Evolutionary conservation across 2,329 filamentous ascomycete species (phyloP), one percentile per base, ranked within the genome.

Genomic region (Dactylellina parvicollis): DNA sequence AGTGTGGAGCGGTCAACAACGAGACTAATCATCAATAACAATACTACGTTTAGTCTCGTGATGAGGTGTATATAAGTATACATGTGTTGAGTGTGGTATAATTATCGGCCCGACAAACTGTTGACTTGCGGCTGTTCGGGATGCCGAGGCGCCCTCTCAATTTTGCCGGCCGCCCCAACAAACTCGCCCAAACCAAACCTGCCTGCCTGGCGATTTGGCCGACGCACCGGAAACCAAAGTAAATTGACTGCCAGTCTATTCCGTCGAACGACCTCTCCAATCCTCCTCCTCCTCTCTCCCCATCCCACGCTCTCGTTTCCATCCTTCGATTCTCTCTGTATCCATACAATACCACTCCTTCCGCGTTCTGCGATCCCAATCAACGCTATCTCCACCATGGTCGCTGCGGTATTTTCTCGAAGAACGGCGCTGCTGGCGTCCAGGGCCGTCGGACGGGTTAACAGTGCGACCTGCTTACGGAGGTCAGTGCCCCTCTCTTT

Each of bases 381-480:
- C 18, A 8, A n/a, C 20, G 7, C 16, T 3, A 2, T 9, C 32
- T 38, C 18, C 34, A 56, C 42, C 36, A 72, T 72, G 67, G 67
- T 65, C 36, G 60, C 59, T 65, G 67, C 67, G 59, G 67, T 72
- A 65, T 65, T 72, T 65, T 72, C 67, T 36, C 47, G 59, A 50
- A 47, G 67, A 28, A 72, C 67, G 26, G 67, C 67, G 59, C 52
- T 72, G 67, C 52, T 65, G 67, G 67, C 59, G 44, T 65, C 67
- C 22, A 72, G 59, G 36, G 28, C 52, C 18, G 38, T 52, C 54
- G 67, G 67, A 44, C 32, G 67, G 60, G 59, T 59, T 28, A 57
- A 65, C 59, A 36, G 50, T 49, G 46, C 60, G 22, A 49, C 52
- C 18, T 56, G 67, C 36, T 38, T 65, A 65, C 67, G 59, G 47